Evolutionary conservation across 805 yeast genomes (phyloP), one percentile per base, ranked within the genome.

Genomic region (Ogataea pignaliae): DNA sequence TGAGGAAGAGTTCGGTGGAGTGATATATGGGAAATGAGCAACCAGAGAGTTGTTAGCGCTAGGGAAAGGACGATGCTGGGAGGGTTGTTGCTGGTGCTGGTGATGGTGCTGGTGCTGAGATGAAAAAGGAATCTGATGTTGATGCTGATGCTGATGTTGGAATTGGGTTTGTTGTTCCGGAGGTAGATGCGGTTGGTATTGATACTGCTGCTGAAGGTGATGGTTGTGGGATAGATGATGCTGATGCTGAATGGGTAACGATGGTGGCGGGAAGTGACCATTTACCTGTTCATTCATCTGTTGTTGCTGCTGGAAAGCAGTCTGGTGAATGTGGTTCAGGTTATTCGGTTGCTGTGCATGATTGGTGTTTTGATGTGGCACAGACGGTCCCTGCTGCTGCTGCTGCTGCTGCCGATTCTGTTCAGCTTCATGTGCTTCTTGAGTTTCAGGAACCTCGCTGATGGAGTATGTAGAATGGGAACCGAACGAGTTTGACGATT

Each of bases 1-100:
- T 14, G 54, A 50, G 10, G 56, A 53, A 18, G 56, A 53, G 37
- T 47, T 53, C 6, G 56, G 56, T 11, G 56, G 56, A 3, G 56
- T 53, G n/a, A 53, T 26, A 34, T 53, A 53, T 3, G 48, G 54
- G 32, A 53, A 44, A 37, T 50, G 41, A 6, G 48, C 32, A 12
- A 30, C 13, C 6, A 30, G 14, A 30, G 13, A 30, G 14, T 13
- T 30, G 33, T 9, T 30, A 13, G 33, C 28, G 18, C 30, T 18
- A 18, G 29, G 16, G 21, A 30, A 26, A 4, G 26, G 26, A 21
- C 26, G 26, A 21, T 21, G 26, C 26, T 21, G 26, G 26, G 26
- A 16, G 29, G 39, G 15, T 13, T 36, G 31, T 16, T 33, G 33
- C 1, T 33, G 36, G 17, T 18, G 34, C n/a, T 21, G 41, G 12